phyloP scores from a whole-genome alignment of 768 basidiomycete species.

The Termitomyces sp. region DNA sequence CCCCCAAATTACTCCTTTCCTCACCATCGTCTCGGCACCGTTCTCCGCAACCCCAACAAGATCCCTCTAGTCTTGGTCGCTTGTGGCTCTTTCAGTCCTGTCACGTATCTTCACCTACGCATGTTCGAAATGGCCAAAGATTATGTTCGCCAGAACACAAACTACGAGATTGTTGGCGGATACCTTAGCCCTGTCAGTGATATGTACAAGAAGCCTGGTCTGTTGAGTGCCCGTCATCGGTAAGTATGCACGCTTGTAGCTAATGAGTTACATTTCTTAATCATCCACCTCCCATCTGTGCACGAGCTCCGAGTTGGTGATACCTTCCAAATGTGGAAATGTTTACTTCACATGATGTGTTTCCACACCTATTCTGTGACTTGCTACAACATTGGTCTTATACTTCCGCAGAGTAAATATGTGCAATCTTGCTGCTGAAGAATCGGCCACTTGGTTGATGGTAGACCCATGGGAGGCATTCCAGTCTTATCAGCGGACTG shows the following conservation, averaged over 20 bases:
- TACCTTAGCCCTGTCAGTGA: constrained; percentile 97
- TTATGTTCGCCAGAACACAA: constrained; percentile 85
- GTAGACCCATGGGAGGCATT: constrained; percentile 98
- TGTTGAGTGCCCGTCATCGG: constrained; percentile 86
- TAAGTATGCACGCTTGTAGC: constrained; percentile 36
- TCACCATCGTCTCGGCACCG: constrained; percentile 52
- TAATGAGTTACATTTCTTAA: background rate
- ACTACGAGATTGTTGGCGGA: constrained; percentile 91
- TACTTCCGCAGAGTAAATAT: constrained; percentile 60
- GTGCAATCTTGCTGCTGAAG: constrained; percentile 85
- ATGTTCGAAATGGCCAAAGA: constrained; percentile 99
- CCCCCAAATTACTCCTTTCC: constrained; percentile 67
- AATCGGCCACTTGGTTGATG: constrained; percentile 93
- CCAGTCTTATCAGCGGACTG: constrained; percentile 92
- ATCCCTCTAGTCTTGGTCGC: constrained; percentile 93
- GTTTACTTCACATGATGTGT: constrained; percentile 13
- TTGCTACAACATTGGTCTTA: constrained; percentile 1
- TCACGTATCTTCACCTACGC: constrained; percentile 95
- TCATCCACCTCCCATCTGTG: background rate
- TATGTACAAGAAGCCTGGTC: constrained; percentile 93
- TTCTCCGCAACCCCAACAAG: constrained; percentile 56
- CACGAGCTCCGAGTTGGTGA: background rate
- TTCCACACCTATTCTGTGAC: constrained; percentile 1
- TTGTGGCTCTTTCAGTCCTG: constrained; percentile 96
- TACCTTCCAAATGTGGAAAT: constrained; percentile 12